A percentile compares a stretch with the other conserved stretches of the same genome.
Conservation (phyloP, 441 rosid species). For the Croton laevigatus region DNA sequence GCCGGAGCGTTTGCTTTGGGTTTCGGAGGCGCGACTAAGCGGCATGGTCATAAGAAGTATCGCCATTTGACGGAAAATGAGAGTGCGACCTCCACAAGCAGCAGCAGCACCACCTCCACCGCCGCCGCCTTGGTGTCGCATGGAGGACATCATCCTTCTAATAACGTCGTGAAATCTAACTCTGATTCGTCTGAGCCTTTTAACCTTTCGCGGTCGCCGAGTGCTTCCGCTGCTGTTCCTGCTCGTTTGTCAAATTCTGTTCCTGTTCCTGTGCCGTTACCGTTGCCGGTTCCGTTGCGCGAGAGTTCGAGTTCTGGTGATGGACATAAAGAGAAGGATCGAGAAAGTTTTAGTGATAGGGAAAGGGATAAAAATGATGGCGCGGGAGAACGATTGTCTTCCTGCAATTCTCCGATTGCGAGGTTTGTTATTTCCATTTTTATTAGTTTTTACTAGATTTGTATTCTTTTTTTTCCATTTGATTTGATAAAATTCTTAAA, state of each 20-base stretch:
- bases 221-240: constrained; percentile 23
- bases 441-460: background rate
- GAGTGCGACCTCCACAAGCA: constrained; percentile 4
- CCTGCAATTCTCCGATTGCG: constrained; percentile 33
- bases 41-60: constrained; percentile 43
- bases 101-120: no score
- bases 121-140: no score
- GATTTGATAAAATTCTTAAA: background rate
- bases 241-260: constrained; percentile 26
- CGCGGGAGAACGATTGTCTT: constrained; percentile 30
- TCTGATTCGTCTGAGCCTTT: constrained; percentile 19
- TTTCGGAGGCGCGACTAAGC: constrained; percentile 29
- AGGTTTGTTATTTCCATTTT: constrained; percentile 32
- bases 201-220: constrained; percentile 31
- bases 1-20: constrained; percentile 12
- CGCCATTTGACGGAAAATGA: constrained; percentile 45
- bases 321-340: constrained; percentile 26
- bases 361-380: constrained; percentile 32
- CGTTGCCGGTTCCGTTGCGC: constrained; percentile 41
- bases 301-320: constrained; percentile 17
- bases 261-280: constrained; percentile 50
- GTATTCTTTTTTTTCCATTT: constrained; percentile 2
- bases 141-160: background rate
- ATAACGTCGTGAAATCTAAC: constrained; percentile 16
- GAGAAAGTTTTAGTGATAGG: constrained; percentile 24